Conservation (phyloP, 106 monocot species). For the Apostasia ramifera region DNA sequence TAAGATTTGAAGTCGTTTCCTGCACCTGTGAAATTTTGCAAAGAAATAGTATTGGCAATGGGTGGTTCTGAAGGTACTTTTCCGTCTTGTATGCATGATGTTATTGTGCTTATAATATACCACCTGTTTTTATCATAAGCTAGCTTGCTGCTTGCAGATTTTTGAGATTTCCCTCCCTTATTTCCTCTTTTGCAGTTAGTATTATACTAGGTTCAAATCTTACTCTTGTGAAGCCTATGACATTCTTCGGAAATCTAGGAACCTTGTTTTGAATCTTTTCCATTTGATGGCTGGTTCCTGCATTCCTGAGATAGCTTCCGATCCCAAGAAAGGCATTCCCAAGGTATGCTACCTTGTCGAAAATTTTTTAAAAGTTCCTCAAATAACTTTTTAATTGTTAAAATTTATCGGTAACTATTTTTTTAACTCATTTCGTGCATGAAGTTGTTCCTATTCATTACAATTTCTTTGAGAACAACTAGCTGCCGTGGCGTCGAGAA, state of each 20-base stretch:
- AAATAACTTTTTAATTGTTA: too few species aligned
- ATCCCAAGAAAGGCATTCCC: conserved; percentile 83
- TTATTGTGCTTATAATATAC: background rate
- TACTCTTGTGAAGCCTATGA: conserved; percentile 96
- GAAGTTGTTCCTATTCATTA: too few species aligned
- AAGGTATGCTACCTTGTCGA: conserved; percentile 32
- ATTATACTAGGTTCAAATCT: conserved; percentile 93
- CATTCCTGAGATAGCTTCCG: conserved; percentile 83
- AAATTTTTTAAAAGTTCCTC: too few species aligned
- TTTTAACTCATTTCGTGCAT: too few species aligned
- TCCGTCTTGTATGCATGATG: too few species aligned
- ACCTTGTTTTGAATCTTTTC: conserved; percentile 82
- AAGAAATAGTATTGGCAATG: conserved; percentile 99
- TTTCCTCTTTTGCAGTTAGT: conserved; percentile 47
- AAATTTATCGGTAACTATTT: too few species aligned
- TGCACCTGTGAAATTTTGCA: conserved; percentile 91
- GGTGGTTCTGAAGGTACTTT: conserved; percentile 61
- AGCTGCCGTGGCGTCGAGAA: too few species aligned
- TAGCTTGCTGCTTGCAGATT: background rate
- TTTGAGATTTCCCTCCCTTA: too few species aligned
- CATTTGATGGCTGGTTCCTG: conserved; percentile 76
- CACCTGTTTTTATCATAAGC: background rate
- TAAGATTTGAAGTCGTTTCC: conserved; percentile 93
- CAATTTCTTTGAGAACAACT: too few species aligned
- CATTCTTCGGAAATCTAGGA: conserved; percentile 87